Base-by-base conservation (phyloP, 345 rosid genomes). In the Populus davidiana region DNA sequence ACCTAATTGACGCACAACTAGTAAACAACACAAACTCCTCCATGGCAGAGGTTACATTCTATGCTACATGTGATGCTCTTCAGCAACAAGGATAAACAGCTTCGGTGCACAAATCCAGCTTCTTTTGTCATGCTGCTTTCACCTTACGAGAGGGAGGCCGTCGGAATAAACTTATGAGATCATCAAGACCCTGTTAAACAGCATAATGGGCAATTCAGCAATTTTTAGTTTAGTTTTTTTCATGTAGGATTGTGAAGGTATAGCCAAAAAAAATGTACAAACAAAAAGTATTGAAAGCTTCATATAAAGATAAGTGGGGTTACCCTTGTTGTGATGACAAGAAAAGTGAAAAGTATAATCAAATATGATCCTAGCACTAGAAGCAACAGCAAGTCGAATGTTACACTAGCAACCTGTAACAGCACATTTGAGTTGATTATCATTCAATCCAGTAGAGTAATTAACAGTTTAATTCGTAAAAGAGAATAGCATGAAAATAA, bases 321-420 rank as follows among this genome's bases (percentile, higher is more conserved):
- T 89, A 96, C 99, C 95, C 99, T 88, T 50, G 99, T 96, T 64
- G 96, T 92, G 78, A 96, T 87, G 82, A 93, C 93, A 52, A 96
- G 98, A 82, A 96, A 93, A 81, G 97, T 90, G 87, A 93, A 96
- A 62, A 96, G 96, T 65, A 89, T 86, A 74, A 93, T 93, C 81
- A 96, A 86, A 80, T 96, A 96, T 2, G 97, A 96, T 79, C 98
- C 98, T 87, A 96, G 74, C 67, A 87, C 98, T 66, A 93, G 89
- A 80, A 96, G 99, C 86, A 93, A 82, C 78, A 96, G 86, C 87
- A 96, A 88, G 89, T 96, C 97, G 36, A 93, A 96, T 11, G 99
- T 96, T 80, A 96, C 99, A 73, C 99, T 96, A 65, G 99, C 98
- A 81, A 96, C 99, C 99, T 96, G 94, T 78, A 74, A 76, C 65